Conservation (phyloP, 148 eudicot species). For the Nyssa sinensis region DNA sequence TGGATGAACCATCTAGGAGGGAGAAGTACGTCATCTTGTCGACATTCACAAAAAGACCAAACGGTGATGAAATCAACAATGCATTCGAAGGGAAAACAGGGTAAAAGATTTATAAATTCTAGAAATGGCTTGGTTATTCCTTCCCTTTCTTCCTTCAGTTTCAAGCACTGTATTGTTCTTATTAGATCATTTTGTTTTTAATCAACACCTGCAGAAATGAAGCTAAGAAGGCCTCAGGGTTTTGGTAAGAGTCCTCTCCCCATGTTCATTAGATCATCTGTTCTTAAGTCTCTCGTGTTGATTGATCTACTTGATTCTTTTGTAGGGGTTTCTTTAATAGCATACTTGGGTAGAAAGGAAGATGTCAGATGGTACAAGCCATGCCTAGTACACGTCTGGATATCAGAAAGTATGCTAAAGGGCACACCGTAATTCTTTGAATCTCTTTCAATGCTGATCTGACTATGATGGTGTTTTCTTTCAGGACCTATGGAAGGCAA, state of each 20-base stretch:
- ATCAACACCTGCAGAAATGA: slow-evolving; percentile 43
- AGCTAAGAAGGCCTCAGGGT: slow-evolving; percentile 42
- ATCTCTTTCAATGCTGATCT: no score
- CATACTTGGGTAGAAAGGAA: slow-evolving; percentile 27
- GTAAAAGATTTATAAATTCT: slow-evolving; percentile 25
- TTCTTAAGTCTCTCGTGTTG: no score
- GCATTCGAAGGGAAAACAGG: slow-evolving; percentile 72
- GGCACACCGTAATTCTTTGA: no score
- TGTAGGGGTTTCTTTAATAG: slow-evolving; percentile 62
- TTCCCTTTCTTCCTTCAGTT: background rate
- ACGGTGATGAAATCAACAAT: slow-evolving; percentile 64
- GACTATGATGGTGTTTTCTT: no score
- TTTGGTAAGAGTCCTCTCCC: slow-evolving; percentile 47
- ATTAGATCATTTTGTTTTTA: slow-evolving; percentile 1
- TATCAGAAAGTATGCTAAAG: no score
- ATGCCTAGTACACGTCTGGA: no score
- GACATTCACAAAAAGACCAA: slow-evolving; percentile 62
- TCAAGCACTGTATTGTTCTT: background rate
- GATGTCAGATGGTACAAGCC: no score
- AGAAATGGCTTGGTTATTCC: background rate
- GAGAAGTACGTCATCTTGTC: slow-evolving; percentile 72
- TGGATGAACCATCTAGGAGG: slow-evolving; percentile 64
- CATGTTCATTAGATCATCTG: slow-evolving; percentile 17
- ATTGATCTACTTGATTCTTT: slow-evolving; percentile 12
- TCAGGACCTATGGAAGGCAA: no score